Base-by-base conservation (phyloP, 2,329 filamentous ascomycete genomes). In the Xylaria multiplex region DNA sequence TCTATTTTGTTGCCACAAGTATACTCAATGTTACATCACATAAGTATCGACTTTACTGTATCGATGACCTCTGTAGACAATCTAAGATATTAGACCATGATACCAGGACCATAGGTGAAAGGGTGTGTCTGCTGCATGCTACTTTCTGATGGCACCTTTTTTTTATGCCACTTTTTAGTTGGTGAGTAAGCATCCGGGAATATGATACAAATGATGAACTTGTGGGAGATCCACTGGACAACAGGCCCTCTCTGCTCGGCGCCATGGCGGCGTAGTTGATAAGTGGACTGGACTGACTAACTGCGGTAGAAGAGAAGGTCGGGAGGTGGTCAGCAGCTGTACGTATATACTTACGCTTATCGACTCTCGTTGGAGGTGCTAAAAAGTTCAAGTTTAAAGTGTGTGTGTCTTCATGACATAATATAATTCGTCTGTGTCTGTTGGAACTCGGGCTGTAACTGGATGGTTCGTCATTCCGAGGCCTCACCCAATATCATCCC, bases 111-210 rank as follows among this genome's bases (percentile, higher is more conserved):
- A 2, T 27, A 5, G 27, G 27, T 5, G 27, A 27, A 27, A 27
- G 27, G 5, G 27, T 27, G 2, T 27, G 35, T 42, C 16, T 9
- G 13, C 9, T 16, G 32, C 9, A 2, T 5, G 27, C 27, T 27
- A 27, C 27, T 42, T 40, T 30, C 27, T 3, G 9, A 55, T 24
- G 37, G 22, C 19, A 54, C 52, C 27, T 24, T 30, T 40, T 42
- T 30, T 42, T 3, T 5, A 55, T 24, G 37, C 37, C 19, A 54
- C 52, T 42, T 24, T 30, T 14, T 56, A 35, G 54, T 35, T 43
- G 37, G 53, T 45, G 37, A 55, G 54, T 58, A 58, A 58, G 55
- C 55, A 3, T 6, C 43, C n/a, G 9, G 42, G 43, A 35, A 37
- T 13, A 35, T 49, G 30, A 8, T 16, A 30, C n/a, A 32, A 9